phyloP scores from a whole-genome alignment of 208 protist genomes.

The Crithidia brevicula region DNA sequence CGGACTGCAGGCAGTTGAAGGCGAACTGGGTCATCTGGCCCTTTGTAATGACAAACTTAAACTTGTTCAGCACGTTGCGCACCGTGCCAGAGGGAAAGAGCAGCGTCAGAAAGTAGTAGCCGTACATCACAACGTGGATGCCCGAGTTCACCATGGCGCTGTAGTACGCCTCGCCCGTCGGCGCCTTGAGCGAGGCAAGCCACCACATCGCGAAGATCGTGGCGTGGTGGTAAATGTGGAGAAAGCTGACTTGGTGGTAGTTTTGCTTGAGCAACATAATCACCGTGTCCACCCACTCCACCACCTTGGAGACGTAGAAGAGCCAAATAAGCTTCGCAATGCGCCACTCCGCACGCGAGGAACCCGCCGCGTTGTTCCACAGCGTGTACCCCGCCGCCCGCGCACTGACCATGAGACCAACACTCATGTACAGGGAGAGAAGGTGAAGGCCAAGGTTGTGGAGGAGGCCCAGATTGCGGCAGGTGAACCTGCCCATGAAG shows the following conservation, averaged over 20 bases:
- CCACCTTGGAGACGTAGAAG: constrained; percentile 81
- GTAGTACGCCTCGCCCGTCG: constrained; percentile 83
- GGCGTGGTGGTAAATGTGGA: constrained; percentile 86
- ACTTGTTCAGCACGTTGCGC: constrained; percentile 59
- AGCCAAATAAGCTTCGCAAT: constrained; percentile 77
- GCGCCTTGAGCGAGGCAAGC: constrained; percentile 47
- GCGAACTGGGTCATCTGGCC: constrained; percentile 76
- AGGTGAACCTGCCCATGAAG: constrained; percentile 57
- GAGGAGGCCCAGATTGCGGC: constrained; percentile 46
- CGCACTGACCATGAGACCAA: constrained; percentile 62
- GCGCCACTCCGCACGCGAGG: constrained; percentile 46
- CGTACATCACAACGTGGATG: constrained; percentile 87
- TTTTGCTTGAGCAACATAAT: constrained; percentile 81
- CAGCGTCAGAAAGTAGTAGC: constrained; percentile 81
- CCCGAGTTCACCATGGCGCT: constrained; percentile 80
- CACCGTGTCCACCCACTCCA: constrained; percentile 81
- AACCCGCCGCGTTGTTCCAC: constrained; percentile 72
- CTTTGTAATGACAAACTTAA: constrained; percentile 85
- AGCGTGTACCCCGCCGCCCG: constrained; percentile 67
- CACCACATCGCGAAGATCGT: constrained; percentile 81
- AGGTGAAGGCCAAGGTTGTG: constrained; percentile 76
- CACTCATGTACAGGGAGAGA: constrained; percentile 77
- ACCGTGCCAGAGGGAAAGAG: constrained; percentile 56
- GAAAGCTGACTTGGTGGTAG: constrained; percentile 77
- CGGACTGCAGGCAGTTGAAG: constrained; percentile 73